These are phyloP conservation scores for Effrenium voratum DNA, from an alignment of 73 alveolate genomes.

Conservation along the genomic window DNA sequence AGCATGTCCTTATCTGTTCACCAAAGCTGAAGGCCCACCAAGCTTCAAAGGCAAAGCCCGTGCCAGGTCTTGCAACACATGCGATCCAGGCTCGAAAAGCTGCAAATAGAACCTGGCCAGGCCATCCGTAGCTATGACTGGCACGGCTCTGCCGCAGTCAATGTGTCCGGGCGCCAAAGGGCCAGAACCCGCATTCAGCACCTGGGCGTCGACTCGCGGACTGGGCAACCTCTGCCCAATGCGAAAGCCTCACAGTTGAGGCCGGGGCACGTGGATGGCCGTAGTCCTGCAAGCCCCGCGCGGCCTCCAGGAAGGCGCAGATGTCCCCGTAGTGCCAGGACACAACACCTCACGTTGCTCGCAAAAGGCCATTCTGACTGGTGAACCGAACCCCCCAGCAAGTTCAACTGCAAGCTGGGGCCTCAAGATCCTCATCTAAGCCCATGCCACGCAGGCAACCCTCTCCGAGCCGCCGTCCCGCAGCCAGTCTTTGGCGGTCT, in stretches of 20 bases:
- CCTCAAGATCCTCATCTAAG: background rate
- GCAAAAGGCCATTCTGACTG: background rate
- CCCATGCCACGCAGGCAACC: background rate
- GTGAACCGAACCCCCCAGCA: no score
- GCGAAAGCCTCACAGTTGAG: no score
- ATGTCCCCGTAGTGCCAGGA: constrained; percentile 81
- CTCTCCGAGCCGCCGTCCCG: background rate
- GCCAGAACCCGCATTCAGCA: constrained; percentile 94
- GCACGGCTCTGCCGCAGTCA: constrained; percentile 51
- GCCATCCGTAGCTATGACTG: constrained; percentile 89
- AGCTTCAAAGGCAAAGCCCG: background rate
- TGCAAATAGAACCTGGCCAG: constrained; percentile 78
- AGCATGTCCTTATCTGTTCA: constrained; percentile 45
- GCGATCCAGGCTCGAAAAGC: constrained; percentile 41
- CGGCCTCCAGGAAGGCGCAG: constrained; percentile 40
- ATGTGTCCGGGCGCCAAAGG: constrained; percentile 72
- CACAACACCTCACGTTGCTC: background rate
- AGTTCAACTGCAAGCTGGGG: no score
- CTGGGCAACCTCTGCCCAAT: no score
- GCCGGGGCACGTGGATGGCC: constrained; percentile 59
- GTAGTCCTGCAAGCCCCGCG: background rate
- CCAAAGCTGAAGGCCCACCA: background rate
- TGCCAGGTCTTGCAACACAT: no score
- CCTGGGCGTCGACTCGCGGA: background rate
- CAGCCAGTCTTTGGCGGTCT: constrained; percentile 60